phyloP scores from a whole-genome alignment of 2,329 filamentous ascomycete species.

The Beauveria sp. region DNA sequence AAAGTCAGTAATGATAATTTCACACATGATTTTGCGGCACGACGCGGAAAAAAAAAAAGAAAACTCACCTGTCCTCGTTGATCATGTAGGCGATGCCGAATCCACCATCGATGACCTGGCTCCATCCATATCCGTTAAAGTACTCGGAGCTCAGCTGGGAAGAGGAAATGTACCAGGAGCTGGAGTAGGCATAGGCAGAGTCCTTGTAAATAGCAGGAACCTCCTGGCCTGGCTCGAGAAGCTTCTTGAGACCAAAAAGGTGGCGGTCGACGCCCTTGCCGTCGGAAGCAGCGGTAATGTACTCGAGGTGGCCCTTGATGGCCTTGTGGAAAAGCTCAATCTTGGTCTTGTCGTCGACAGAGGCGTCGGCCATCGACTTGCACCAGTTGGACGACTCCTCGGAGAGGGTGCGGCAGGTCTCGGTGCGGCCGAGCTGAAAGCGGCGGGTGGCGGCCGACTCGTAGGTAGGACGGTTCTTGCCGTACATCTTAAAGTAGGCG shows the following conservation, averaged over 20 bases:
- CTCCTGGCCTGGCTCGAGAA: constrained; percentile 72
- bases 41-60: background rate
- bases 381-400: constrained; percentile 91
- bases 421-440: constrained; percentile 93
- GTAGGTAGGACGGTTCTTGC: constrained; percentile 94
- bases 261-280: constrained; percentile 93
- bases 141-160: constrained; percentile 91
- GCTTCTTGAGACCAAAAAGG: constrained; percentile 93
- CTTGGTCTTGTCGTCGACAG: constrained; percentile 54
- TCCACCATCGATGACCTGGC: constrained; percentile 90
- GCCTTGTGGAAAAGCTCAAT: constrained; percentile 75
- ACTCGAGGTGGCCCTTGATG: constrained; percentile 74
- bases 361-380: constrained; percentile 69
- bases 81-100: constrained; percentile 99
- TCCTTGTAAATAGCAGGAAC: constrained; percentile 80
- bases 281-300: constrained; percentile 82
- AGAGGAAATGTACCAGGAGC: constrained; percentile 82
- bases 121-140: constrained; percentile 99
- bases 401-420: constrained; percentile 88
- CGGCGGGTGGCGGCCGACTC: constrained; percentile 91
- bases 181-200: constrained; percentile 74
- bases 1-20: background rate
- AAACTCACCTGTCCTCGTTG: constrained; percentile 80
- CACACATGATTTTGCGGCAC: background rate
- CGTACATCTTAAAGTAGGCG: constrained; percentile 98